These are phyloP conservation scores for Hymenochaete sp. DNA, from an alignment of 1,284 basidiomycete species.

Conservation along the genomic window DNA sequence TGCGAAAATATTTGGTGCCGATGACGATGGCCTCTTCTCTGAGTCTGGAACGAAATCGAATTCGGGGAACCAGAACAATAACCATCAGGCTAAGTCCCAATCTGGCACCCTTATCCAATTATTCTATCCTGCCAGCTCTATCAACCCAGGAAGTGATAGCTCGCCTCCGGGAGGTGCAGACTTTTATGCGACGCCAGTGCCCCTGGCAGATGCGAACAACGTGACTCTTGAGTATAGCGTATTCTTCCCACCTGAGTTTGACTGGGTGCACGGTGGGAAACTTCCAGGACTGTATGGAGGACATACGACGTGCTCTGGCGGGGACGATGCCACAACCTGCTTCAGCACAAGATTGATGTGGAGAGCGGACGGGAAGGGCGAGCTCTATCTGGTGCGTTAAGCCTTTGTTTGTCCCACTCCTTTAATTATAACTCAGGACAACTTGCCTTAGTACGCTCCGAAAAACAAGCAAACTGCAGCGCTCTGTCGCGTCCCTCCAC, in stretches of 20 bases:
- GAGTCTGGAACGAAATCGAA: background rate
- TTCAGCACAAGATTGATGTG: constrained; percentile 75
- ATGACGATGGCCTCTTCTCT: constrained; percentile 12
- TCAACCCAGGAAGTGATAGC: constrained; percentile 24
- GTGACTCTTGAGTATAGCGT: constrained; percentile 24
- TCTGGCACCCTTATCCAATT: constrained; percentile 28
- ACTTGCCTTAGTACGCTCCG: constrained; percentile 27
- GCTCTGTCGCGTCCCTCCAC: constrained; percentile 46
- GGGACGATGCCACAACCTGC: constrained; percentile 51
- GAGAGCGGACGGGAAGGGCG: constrained; percentile 51
- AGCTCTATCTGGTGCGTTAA: constrained; percentile 59
- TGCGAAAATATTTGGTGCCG: constrained; percentile 20
- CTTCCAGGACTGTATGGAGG: constrained; percentile 68
- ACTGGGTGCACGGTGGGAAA: constrained; percentile 65
- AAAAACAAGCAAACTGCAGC: constrained; percentile 39
- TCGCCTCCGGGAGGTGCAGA: constrained; percentile 25
- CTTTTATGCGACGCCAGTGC: constrained; percentile 22
- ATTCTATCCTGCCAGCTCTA: constrained; percentile 23
- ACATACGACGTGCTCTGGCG: constrained; percentile 56
- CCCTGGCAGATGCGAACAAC: constrained; percentile 20
- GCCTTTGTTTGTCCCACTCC: background rate
- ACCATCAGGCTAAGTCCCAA: too few relatives aligned
- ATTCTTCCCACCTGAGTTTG: constrained; percentile 23
- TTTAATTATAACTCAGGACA: background rate
- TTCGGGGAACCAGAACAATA: constrained; percentile 28